Evolutionary conservation across 805 yeast genomes (phyloP).

Genomic region (Candida pseudofarinosa): DNA sequence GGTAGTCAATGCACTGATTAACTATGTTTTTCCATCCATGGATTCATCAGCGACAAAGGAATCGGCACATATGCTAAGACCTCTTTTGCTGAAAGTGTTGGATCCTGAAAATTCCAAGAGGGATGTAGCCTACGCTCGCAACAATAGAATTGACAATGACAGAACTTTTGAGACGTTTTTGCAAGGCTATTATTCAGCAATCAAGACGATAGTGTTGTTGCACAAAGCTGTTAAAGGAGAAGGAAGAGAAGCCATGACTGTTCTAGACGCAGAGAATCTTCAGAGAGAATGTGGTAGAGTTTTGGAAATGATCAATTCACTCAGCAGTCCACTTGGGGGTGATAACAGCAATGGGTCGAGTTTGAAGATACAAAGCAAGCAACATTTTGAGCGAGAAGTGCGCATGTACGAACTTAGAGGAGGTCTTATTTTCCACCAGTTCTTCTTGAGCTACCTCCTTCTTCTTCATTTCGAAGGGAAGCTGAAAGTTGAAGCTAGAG

Average conservation of each 20-base stretch:
- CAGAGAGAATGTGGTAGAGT: background rate
- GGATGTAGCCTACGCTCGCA: background rate
- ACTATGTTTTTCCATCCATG: background rate
- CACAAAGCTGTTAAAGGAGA: background rate
- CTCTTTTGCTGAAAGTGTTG: background rate
- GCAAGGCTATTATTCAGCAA: background rate
- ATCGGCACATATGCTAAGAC: background rate
- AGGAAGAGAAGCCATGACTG: constrained; percentile 3
- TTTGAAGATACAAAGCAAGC: background rate
- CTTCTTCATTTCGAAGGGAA: background rate
- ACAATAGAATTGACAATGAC: background rate
- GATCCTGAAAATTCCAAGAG: background rate
- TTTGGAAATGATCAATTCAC: background rate
- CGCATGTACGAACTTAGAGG: background rate
- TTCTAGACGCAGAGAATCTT: background rate
- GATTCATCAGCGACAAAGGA: background rate
- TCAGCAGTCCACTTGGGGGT: background rate
- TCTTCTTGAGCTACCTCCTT: background rate
- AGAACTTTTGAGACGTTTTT: background rate
- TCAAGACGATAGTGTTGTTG: background rate
- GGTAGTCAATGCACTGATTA: constrained; percentile 7
- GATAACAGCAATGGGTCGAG: background rate
- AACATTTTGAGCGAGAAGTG: background rate
- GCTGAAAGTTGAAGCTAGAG: background rate
- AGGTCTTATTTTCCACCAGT: background rate